Percentiles rank a stretch among this genome's conserved stretches.
Conservation (phyloP, 208 protist species). For the Herpetomonas tarakana region DNA sequence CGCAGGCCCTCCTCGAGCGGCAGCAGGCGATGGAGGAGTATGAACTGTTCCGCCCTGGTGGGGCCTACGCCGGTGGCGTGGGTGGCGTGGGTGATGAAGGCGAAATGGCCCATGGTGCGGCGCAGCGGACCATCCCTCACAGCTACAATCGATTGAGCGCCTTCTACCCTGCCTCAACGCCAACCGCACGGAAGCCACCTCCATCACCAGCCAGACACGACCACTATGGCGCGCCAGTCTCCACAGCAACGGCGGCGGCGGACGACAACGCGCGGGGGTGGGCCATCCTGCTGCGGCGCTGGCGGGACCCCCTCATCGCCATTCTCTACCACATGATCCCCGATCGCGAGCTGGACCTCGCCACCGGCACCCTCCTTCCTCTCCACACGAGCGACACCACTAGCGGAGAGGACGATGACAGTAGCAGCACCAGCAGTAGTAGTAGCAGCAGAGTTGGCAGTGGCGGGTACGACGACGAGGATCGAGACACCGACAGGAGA, state of each 20-base stretch:
- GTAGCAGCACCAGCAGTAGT: background rate
- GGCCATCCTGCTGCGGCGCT: background rate
- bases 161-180: too few species aligned
- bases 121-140: too few species aligned
- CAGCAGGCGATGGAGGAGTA: background rate
- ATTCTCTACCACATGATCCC: background rate
- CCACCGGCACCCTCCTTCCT: background rate
- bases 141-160: too few species aligned
- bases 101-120: too few species aligned
- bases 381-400: background rate
- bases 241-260: too few species aligned
- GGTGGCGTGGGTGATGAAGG: too few species aligned
- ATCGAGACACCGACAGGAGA: too few species aligned
- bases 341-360: constrained; percentile 1
- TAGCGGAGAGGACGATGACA: background rate
- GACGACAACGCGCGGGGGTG: background rate
- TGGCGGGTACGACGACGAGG: too few species aligned
- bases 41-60: background rate
- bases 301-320: background rate
- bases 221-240: too few species aligned
- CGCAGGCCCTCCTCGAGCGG: background rate
- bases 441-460: too few species aligned
- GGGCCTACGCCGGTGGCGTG: background rate
- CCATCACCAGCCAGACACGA: too few species aligned
- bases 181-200: too few species aligned